These are phyloP conservation scores for Leucocoprinus sp. DNA, from an alignment of 768 basidiomycete species.

Conservation along the genomic window DNA sequence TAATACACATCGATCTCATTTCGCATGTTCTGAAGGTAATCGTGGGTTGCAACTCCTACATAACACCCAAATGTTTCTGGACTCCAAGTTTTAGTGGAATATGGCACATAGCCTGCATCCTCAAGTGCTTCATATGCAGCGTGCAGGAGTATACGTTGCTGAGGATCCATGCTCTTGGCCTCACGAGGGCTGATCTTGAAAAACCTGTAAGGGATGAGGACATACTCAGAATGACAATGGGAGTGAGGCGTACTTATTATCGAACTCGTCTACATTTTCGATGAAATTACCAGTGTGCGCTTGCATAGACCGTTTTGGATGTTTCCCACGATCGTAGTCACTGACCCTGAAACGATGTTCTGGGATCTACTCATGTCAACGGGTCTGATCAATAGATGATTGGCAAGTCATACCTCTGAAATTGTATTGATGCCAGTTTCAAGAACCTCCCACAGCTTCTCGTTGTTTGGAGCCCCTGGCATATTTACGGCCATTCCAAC, in stretches of 20 bases:
- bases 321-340: conserved; percentile 25
- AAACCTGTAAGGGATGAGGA: conserved; percentile 28
- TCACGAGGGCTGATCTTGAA: conserved; percentile 71
- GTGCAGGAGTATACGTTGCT: conserved; percentile 62
- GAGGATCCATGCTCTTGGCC: conserved; percentile 69
- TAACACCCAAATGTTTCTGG: conserved; percentile 56
- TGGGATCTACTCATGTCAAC: conserved; percentile 42
- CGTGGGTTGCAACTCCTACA: conserved; percentile 61
- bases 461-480: conserved; percentile 42
- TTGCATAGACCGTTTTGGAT: conserved; percentile 35
- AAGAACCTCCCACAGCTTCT: conserved; percentile 52
- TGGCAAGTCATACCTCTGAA: conserved; percentile 35
- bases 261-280: conserved; percentile 47
- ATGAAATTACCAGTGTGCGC: conserved; percentile 60
- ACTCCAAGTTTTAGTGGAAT: conserved; percentile 40
- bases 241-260: conserved; percentile 33
- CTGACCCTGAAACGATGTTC: conserved; percentile 43
- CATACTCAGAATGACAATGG: neutral
- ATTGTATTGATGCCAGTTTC: conserved; percentile 48
- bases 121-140: conserved; percentile 63
- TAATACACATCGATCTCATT: conserved; percentile 64
- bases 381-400: neutral
- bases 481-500: conserved; percentile 62
- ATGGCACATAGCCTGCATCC: conserved; percentile 60
- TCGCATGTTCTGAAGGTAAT: conserved; percentile 59